Percentiles rank a stretch among this genome's conserved stretches.
phyloP scores from a whole-genome alignment of 2,329 filamentous ascomycete genomes.

The Fusarium lateritium region DNA sequence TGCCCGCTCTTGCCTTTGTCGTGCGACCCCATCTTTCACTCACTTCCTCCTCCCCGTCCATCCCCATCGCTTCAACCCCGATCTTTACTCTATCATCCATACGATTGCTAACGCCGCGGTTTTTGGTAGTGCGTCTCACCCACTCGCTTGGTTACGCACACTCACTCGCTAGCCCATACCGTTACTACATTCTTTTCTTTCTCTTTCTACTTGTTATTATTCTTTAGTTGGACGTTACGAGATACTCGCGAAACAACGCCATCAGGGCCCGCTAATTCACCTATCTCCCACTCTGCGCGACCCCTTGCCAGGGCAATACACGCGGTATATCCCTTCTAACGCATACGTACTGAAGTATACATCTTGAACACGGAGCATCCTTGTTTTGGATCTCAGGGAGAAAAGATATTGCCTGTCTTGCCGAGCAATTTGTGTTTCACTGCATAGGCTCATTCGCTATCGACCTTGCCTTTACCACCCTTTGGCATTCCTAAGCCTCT shows the following conservation, averaged over 20 bases:
- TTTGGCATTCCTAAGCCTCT: slow-evolving; percentile 34
- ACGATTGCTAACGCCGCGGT: slow-evolving; percentile 43
- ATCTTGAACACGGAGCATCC: slow-evolving; percentile 1
- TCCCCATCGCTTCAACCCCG: slow-evolving; percentile 29
- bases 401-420: slow-evolving; percentile 19
- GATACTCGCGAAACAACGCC: slow-evolving; percentile 4
- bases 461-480: slow-evolving; percentile 18
- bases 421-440: slow-evolving; percentile 20
- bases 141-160: slow-evolving; percentile 45
- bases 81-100: slow-evolving; percentile 38
- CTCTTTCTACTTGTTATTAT: slow-evolving; percentile 29
- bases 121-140: slow-evolving; percentile 46
- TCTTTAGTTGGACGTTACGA: slow-evolving; percentile 10
- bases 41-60: slow-evolving; percentile 34
- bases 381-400: slow-evolving; percentile 3
- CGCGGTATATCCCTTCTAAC: slow-evolving; percentile 34
- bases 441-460: slow-evolving; percentile 8
- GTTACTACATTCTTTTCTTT: slow-evolving; percentile 37
- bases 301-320: slow-evolving; percentile 37
- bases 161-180: slow-evolving; percentile 34
- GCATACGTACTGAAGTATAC: slow-evolving; percentile 19
- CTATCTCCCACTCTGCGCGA: slow-evolving; percentile 20
- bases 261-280: slow-evolving; percentile 34
- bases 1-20: slow-evolving; percentile 30
- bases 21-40: slow-evolving; percentile 41